These are phyloP conservation scores for Pestalotiopsis sp. DNA, from an alignment of 2,329 filamentous ascomycete genomes.

Conservation along the genomic window DNA sequence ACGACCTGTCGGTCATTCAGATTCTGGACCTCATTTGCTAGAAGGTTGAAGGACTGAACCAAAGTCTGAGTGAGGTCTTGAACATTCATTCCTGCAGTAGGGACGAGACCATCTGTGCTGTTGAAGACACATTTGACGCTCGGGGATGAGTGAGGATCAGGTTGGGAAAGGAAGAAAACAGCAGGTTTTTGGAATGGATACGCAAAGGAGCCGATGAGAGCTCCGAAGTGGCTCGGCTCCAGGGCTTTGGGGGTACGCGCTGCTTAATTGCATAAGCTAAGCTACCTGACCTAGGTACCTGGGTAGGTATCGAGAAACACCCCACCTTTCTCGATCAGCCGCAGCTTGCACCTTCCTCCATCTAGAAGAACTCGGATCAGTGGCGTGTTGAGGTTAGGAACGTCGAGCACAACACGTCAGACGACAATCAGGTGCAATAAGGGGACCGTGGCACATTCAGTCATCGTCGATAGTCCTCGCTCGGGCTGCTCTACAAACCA, in stretches of 20 bases:
- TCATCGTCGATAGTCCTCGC: too few relatives aligned
- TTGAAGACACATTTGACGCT: background rate
- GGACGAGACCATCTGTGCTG: background rate
- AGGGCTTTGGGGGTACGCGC: background rate
- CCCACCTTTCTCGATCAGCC: background rate
- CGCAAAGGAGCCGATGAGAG: background rate
- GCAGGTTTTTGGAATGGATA: background rate
- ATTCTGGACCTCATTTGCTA: constrained; percentile 65
- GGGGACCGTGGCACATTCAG: too few relatives aligned
- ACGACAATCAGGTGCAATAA: too few relatives aligned
- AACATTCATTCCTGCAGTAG: constrained; percentile 37
- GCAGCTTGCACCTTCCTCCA: too few relatives aligned
- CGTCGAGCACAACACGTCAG: too few relatives aligned
- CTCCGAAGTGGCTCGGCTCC: constrained; percentile 4
- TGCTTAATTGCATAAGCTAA: background rate
- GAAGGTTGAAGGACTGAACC: constrained; percentile 63
- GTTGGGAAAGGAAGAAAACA: background rate
- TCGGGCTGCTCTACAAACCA: too few relatives aligned
- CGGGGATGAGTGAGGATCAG: background rate
- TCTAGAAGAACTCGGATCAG: too few relatives aligned
- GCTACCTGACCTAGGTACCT: background rate
- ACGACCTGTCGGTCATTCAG: constrained; percentile 64
- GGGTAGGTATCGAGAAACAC: background rate
- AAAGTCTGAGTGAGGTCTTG: constrained; percentile 54
- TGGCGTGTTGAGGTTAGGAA: too few relatives aligned